Base-by-base conservation (phyloP, 768 basidiomycete genomes). In the Xerocomus brunneocitrinus region DNA sequence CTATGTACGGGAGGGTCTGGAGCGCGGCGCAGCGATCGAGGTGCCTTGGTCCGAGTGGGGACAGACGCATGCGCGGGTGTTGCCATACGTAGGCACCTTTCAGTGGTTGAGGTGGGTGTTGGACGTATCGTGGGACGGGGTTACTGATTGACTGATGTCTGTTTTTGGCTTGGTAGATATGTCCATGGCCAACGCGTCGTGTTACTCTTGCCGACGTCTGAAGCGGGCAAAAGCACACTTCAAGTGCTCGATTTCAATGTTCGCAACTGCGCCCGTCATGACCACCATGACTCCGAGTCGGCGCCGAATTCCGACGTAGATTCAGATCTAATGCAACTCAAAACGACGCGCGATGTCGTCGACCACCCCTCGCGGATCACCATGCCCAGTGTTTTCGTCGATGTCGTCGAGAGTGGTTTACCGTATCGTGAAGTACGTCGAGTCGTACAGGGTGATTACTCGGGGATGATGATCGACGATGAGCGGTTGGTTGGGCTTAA, bases 391-490 rank as follows among this genome's bases (percentile, higher is more conserved):
- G 35, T 72, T 25, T 73, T 74, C 45, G 31, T 40, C 8, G 54
- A 54, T 22, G 41, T 39, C 9, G 59, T 74, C 30, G 60, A 65
- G 42, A 74, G 55, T 50, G 41, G 40, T 10, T 6, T 73, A 7
- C 71, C 76, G 12, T 76, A 71, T 53, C 67, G 62, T 32, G 62
- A 67, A 2, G 61, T 57, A 45, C 52, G 40, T 3, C 50, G 67
- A 28, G 61, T 63, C 16, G 45, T 61, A 8, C 51, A 55, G 38
- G 64, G 62, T 10, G 54, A 61, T 1, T 76, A 73, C 51, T 68
- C 68, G 7, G 75, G 75, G 8, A 58, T 74, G 54, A 75, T 76
- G 73, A 68, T 77, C 28, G 76, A 76, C 51, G 73, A 75, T 27
- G 71, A 73, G 40, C 62, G 74, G 48, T 49, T 77, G 28, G 55